Conservation (phyloP, 805 yeast species). For the Komagataella populi region DNA sequence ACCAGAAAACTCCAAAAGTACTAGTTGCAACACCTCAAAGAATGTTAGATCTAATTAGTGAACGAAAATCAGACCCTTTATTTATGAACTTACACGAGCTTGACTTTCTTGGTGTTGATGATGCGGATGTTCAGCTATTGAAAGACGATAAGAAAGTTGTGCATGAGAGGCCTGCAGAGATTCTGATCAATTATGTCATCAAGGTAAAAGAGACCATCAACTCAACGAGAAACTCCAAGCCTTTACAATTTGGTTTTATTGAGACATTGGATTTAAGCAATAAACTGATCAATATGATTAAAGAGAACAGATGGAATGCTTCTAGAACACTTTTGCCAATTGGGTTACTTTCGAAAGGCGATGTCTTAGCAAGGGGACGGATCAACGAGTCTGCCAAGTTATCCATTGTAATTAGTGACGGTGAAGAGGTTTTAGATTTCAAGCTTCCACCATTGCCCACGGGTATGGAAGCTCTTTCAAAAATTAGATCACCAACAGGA, state of each 20-base stretch:
- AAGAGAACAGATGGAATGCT: neutral
- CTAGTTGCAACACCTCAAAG: constrained; percentile 21
- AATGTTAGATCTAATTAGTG: constrained; percentile 19
- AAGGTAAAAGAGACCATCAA: constrained; percentile 15
- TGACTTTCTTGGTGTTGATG: constrained; percentile 18
- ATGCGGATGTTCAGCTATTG: constrained; percentile 16
- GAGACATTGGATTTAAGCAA: neutral
- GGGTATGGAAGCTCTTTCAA: neutral
- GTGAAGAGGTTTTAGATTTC: neutral
- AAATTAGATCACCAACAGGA: neutral
- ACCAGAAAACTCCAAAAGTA: constrained; percentile 15
- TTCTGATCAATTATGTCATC: constrained; percentile 16
- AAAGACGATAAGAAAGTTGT: constrained; percentile 7
- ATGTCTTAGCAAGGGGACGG: neutral
- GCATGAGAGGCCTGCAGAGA: constrained; percentile 15
- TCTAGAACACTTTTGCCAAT: neutral
- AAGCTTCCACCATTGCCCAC: neutral
- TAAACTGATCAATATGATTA: neutral
- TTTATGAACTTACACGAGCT: constrained; percentile 12
- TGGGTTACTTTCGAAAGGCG: neutral
- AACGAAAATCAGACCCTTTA: constrained; percentile 12
- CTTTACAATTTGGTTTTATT: neutral
- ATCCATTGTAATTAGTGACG: neutral
- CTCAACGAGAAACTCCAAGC: neutral
- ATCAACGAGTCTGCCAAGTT: neutral